Evolutionary conservation across 352 stramenopile species (phyloP).

Genomic region (Pelagophyceae sp.): DNA sequence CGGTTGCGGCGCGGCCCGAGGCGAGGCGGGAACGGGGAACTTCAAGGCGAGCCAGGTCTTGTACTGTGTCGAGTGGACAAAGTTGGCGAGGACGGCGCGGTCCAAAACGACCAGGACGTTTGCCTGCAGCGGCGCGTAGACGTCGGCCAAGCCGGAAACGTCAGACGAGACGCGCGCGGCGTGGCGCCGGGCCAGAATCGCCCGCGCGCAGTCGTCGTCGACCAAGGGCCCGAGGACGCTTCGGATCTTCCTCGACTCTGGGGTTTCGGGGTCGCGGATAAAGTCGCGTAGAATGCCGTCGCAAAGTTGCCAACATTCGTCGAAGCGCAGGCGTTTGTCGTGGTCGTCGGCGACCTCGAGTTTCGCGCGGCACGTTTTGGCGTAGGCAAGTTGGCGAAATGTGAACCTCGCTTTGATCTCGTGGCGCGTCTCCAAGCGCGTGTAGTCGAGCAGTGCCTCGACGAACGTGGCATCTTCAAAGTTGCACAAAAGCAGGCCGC

Average conservation of each 20-base stretch:
- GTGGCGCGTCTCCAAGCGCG: background rate
- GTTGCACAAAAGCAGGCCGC: constrained; percentile 6
- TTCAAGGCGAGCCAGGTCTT: background rate
- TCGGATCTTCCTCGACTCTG: background rate
- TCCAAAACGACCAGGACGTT: background rate
- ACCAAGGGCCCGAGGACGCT: background rate
- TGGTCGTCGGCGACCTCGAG: background rate
- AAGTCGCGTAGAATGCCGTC: background rate
- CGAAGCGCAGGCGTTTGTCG: background rate
- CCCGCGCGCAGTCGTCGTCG: background rate
- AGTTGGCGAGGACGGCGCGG: background rate
- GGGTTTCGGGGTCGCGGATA: background rate
- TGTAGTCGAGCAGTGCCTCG: constrained; percentile 8
- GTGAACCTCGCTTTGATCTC: background rate
- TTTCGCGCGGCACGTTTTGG: background rate
- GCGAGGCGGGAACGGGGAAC: background rate
- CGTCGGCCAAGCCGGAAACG: background rate
- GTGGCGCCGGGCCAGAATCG: background rate
- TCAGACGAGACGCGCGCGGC: background rate
- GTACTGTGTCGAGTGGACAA: background rate
- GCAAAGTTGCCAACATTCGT: background rate
- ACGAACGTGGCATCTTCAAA: background rate
- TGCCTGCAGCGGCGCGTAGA: background rate
- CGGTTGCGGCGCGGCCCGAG: background rate
- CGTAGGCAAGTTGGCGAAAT: background rate